phyloP scores from a whole-genome alignment of 2,329 filamentous ascomycete species.

The Clonostachys rhizophaga region DNA sequence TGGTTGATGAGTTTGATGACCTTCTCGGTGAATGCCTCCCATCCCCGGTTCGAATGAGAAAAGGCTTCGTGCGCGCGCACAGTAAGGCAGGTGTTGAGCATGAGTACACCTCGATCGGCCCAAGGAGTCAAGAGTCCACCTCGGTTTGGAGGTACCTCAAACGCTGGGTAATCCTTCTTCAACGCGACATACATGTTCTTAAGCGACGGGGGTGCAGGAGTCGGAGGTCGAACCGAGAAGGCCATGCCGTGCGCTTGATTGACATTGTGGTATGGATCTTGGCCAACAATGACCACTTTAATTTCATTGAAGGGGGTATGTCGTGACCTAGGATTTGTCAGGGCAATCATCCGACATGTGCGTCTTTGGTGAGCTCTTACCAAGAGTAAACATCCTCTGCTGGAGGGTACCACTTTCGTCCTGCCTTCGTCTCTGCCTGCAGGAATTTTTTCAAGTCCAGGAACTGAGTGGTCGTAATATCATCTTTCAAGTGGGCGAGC shows the following conservation, averaged over 20 bases:
- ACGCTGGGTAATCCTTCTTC: constrained; percentile 81
- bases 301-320: constrained; percentile 85
- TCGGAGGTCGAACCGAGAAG: constrained; percentile 91
- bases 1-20: constrained; percentile 84
- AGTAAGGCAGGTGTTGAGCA: constrained; percentile 93
- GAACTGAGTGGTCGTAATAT: constrained; percentile 75
- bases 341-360: background rate
- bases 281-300: constrained; percentile 89
- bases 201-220: constrained; percentile 81
- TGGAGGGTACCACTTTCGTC: constrained; percentile 82
- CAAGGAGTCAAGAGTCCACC: constrained; percentile 85
- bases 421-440: constrained; percentile 66
- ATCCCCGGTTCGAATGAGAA: constrained; percentile 79
- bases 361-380: constrained; percentile 42
- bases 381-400: constrained; percentile 90
- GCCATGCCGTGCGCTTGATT: constrained; percentile 96
- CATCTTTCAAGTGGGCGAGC: constrained; percentile 84
- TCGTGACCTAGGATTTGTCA: constrained; percentile 67
- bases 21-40: constrained; percentile 90
- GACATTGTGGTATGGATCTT: constrained; percentile 94
- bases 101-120: constrained; percentile 87
- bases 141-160: constrained; percentile 69
- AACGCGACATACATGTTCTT: constrained; percentile 91
- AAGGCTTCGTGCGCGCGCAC: constrained; percentile 87
- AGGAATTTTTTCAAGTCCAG: constrained; percentile 85